Base-by-base conservation (phyloP, 306 rosid species). In the Albizia julibrissin region DNA sequence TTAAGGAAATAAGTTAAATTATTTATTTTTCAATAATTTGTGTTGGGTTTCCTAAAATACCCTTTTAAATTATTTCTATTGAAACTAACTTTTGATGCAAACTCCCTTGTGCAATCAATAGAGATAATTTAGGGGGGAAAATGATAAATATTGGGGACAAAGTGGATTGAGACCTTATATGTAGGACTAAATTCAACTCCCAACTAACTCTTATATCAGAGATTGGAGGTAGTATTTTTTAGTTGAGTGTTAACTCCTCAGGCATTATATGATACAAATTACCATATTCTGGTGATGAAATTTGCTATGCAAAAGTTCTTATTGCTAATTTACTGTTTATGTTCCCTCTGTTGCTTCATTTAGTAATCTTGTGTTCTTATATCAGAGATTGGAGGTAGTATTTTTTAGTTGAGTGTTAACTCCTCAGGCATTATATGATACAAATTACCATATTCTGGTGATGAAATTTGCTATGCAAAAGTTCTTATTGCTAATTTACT, bases 401-500 rank as follows among this genome's bases (percentile, higher is more conserved):
- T 37, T 49, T n/a, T 75, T 52, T 80, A 54, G 29, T 6, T 22
- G 24, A 44, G 74, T n/a, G 11, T 13, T 74, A 76, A 22, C 47
- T 26, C 59, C 58, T 50, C 61, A 33, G 14, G 34, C 77, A 43
- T 62, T 54, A 33, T 21, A 42, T 72, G 75, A 52, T 33, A 22
- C 19, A 62, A 74, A 40, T 24, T 59, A 24, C 31, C 31, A 44
- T 49, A 58, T 52, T 54, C 46, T 74, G 16, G 34, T 73, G 72
- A 24, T 62, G 18, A 71, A 75, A 29, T 39, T 82, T 22, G 71
- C 75, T 64, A 61, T 80, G 70, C 31, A 71, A 22, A 77, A 44
- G 70, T 74, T 31, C 59, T 78, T 75, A 44, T 76, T 75, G 27
- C 73, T 85, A 75, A 64, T 69, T 74, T 77, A 14, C 64, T 61